A percentile compares a stretch with the other conserved stretches of the same genome.
phyloP scores from a whole-genome alignment of 176 grass and related monocot species.

The Chloris gayana region DNA sequence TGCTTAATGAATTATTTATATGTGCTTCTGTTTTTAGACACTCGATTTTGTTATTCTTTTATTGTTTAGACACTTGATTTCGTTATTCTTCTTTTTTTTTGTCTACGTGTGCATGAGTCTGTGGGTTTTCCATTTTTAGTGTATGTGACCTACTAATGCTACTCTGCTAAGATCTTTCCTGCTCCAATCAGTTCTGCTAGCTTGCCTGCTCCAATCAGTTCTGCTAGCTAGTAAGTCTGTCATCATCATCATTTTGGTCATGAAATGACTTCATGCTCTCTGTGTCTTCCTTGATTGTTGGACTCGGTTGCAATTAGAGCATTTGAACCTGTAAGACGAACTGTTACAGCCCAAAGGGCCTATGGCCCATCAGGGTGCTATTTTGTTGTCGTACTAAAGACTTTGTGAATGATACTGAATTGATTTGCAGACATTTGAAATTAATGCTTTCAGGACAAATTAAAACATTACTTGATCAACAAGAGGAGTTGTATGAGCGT shows the following conservation, averaged over 20 bases:
- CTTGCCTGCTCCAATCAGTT: not conserved
- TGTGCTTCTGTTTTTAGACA: not conserved
- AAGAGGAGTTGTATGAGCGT: slow-evolving; percentile 67
- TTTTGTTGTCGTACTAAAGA: not conserved
- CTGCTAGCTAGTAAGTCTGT: too few relatives aligned
- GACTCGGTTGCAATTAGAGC: not conserved
- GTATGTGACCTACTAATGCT: not conserved
- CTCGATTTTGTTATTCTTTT: not conserved
- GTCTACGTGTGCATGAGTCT: not conserved
- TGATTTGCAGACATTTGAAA: not conserved
- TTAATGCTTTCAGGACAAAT: slow-evolving; percentile 62
- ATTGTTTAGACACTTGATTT: too few relatives aligned
- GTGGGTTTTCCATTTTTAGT: not conserved
- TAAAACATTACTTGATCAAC: slow-evolving; percentile 66
- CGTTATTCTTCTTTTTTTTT: not conserved
- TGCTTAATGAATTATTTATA: not conserved
- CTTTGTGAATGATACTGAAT: not conserved
- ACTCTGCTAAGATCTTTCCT: not conserved
- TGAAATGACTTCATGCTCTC: not conserved
- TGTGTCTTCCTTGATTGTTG: not conserved
- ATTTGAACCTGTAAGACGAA: not conserved
- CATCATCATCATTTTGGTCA: not conserved
- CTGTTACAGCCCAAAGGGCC: too few relatives aligned
- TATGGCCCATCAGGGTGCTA: too few relatives aligned
- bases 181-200: not conserved